These are phyloP conservation scores for Kickxella alabastrina DNA, from an alignment of 192 early-diverging fungal species.

Conservation along the genomic window DNA sequence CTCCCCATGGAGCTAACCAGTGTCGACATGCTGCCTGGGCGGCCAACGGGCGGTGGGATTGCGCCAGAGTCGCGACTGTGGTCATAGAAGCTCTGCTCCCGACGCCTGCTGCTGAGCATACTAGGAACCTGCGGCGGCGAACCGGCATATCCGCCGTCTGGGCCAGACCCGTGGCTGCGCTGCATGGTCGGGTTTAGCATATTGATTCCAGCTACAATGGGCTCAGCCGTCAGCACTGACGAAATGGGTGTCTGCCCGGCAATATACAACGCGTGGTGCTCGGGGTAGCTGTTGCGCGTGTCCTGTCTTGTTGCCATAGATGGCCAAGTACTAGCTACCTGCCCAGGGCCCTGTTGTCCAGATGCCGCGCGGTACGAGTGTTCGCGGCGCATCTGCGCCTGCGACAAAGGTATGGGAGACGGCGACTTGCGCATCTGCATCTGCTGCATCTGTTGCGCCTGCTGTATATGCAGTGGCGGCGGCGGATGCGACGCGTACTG, in stretches of 20 bases:
- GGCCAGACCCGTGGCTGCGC: conserved; percentile 3
- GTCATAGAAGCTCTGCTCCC: background rate
- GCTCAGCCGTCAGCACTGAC: conserved; percentile 12
- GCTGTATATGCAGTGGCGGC: too few species aligned
- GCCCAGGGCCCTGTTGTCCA: conserved; percentile 1
- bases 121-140: conserved; percentile 2
- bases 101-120: background rate
- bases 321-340: too few species aligned
- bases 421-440: conserved; percentile 15
- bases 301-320: conserved; percentile 9
- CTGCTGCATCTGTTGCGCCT: conserved; percentile 15
- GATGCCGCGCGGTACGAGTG: conserved; percentile 10
- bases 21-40: conserved; percentile 16
- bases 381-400: conserved; percentile 33
- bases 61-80: conserved; percentile 7
- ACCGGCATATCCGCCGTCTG: conserved; percentile 4
- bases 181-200: background rate
- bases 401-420: conserved; percentile 10
- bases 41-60: conserved; percentile 1
- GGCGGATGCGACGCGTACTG: conserved; percentile 4
- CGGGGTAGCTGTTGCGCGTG: conserved; percentile 8
- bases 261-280: conserved; percentile 12
- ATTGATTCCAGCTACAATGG: conserved; percentile 1
- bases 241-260: conserved; percentile 19
- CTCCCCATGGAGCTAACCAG: conserved; percentile 36